Conservation (phyloP, 1,139 yeast genomes). For the Pichia sp. region DNA sequence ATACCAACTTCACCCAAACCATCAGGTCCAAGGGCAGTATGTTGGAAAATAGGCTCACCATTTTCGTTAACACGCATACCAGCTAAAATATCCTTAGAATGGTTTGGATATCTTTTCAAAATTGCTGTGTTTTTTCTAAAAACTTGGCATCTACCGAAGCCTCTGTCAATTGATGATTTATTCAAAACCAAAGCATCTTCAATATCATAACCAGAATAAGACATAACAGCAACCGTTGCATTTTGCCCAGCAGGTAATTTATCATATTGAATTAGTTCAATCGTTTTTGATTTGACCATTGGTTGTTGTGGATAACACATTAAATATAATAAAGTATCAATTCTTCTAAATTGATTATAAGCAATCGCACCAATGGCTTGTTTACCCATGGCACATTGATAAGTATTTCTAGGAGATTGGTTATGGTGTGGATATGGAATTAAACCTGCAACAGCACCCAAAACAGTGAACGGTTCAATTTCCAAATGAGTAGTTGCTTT, state of each 20-base stretch:
- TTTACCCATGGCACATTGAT: constrained; percentile 99
- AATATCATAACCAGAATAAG: constrained; percentile 97
- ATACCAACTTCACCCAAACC: constrained; percentile 97
- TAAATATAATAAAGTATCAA: constrained; percentile 84
- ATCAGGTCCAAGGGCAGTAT: constrained; percentile 82
- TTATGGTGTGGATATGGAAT: constrained; percentile 99
- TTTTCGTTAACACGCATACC: constrained; percentile 86
- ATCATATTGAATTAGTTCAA: constrained; percentile 90
- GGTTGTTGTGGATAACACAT: constrained; percentile 99
- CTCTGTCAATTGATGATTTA: constrained; percentile 90
- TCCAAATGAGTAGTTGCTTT: constrained; percentile 78
- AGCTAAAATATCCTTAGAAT: constrained; percentile 81
- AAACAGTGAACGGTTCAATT: constrained; percentile 91
- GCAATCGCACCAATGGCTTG: constrained; percentile 99
- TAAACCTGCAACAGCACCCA: constrained; percentile 97
- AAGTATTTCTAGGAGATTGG: constrained; percentile 97
- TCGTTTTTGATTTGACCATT: constrained; percentile 96
- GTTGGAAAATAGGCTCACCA: constrained; percentile 79
- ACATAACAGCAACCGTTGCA: constrained; percentile 98
- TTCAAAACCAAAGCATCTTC: constrained; percentile 96
- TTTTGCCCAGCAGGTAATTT: constrained; percentile 98
- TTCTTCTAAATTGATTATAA: constrained; percentile 90
- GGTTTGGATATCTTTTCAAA: constrained; percentile 87
- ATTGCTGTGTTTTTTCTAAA: constrained; percentile 86
- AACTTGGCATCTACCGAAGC: constrained; percentile 98